Base-by-base conservation (phyloP, 1,284 basidiomycete genomes). In the Coniophora puteana region DNA sequence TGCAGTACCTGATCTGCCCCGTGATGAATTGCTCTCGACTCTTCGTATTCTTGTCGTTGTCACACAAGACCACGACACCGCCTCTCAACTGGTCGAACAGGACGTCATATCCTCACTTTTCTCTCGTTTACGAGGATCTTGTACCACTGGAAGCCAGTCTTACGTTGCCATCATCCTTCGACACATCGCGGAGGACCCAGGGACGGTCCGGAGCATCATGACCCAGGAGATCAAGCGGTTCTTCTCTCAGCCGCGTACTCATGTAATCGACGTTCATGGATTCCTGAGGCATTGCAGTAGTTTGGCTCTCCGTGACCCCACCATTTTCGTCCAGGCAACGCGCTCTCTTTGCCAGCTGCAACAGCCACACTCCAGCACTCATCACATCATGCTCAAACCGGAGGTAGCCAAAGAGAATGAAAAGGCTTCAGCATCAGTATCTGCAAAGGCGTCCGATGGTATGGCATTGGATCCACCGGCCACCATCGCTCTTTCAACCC, bases 151-250 rank as follows among this genome's bases (percentile, higher is more conserved):
- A 21, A 88, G 85, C 49, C 89, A 93, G 43, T 81, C 89, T 0
- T 89, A 93, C 59, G 78, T 93, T 35, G 81, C 86, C 16, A 89
- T 90, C 55, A 86, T 98, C 43, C 69, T 97, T 14, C 87, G 96
- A 3, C 95, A 99, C 59, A 68, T 92, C 40, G 79, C 95, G 39
- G 96, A 99, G 63, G 88, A 93, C 50, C 57, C 72, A 4, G 57
- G 66, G 5, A 78, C 77, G 2, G 61, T 98, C 23, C 75, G 80
- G 41, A 68, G 71, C 5, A 75, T 89, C 46, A 94, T 99, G 81
- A 75, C 78, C 18, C 82, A 88, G 46, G 89, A 93, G 51, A 74
- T 98, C 52, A 83, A 78, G 53, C 77, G 82, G 4, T 89, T 83
- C 65, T 80, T 93, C 51, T 67, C 76, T 7, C 80, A 83, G 43